Conservation (phyloP, 495 filamentous ascomycete species). For the Trichocladium uniseriatum region DNA sequence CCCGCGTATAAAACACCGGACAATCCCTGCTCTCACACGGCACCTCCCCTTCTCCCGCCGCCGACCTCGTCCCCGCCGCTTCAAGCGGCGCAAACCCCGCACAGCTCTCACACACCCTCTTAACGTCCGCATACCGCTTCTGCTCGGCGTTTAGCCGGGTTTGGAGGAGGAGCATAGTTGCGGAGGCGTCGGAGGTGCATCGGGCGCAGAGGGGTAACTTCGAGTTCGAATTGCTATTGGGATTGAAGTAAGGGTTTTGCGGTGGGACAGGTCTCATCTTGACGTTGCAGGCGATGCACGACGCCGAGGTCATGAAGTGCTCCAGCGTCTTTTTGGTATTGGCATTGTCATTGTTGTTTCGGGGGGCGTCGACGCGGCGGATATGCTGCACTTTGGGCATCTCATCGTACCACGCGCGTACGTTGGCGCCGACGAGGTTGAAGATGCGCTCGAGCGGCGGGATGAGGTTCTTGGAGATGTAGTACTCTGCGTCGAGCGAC, state of each 20-base stretch:
- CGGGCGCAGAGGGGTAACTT: slow-evolving; percentile 45
- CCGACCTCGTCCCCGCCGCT: slow-evolving; percentile 38
- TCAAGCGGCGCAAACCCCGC: slow-evolving; percentile 62
- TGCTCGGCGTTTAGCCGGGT: slow-evolving; percentile 53
- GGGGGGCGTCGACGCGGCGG: slow-evolving; percentile 43
- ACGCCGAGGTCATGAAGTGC: slow-evolving; percentile 71
- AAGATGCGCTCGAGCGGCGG: slow-evolving; percentile 94
- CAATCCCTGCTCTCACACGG: slow-evolving; percentile 86
- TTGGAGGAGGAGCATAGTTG: slow-evolving; percentile 53
- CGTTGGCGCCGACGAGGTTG: slow-evolving; percentile 90
- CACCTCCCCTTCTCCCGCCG: slow-evolving; percentile 39
- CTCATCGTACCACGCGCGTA: slow-evolving; percentile 87
- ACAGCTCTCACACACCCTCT: slow-evolving; percentile 74
- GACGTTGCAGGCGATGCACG: slow-evolving; percentile 67
- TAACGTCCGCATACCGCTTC: slow-evolving; percentile 54
- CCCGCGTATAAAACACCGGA: slow-evolving; percentile 81
- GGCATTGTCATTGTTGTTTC: background rate
- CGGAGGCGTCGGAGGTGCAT: slow-evolving; percentile 49
- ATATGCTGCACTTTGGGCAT: slow-evolving; percentile 86
- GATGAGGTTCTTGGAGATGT: slow-evolving; percentile 91
- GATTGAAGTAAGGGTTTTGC: background rate
- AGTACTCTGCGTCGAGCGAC: slow-evolving; percentile 94
- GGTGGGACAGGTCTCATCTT: slow-evolving; percentile 36
- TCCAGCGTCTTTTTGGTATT: slow-evolving; percentile 57
- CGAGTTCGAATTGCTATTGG: background rate